These are phyloP conservation scores for Stephanodiscus triporus DNA, from an alignment of 108 stramenopile genomes.

Conservation along the genomic window DNA sequence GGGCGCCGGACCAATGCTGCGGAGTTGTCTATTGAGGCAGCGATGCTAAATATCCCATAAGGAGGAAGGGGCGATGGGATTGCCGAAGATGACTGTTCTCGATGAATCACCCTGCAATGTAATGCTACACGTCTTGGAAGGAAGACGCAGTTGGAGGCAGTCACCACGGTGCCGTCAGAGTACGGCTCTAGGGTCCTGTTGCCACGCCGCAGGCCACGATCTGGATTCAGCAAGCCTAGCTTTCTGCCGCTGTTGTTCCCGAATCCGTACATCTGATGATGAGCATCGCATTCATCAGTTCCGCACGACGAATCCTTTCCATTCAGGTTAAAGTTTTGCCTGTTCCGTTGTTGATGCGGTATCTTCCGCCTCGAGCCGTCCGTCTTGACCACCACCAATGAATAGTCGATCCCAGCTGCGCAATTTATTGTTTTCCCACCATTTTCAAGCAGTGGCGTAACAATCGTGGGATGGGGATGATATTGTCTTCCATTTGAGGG, in stretches of 20 bases:
- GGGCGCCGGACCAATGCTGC: constrained; percentile 77
- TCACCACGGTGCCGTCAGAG: constrained; percentile 6
- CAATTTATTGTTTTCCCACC: constrained; percentile 81
- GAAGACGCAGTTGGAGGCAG: constrained; percentile 40
- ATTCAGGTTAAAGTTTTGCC: neutral
- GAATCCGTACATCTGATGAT: constrained; percentile 88
- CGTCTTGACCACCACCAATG: constrained; percentile 75
- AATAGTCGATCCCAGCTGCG: constrained; percentile 83
- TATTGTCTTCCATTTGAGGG: neutral
- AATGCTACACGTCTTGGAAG: constrained; percentile 82
- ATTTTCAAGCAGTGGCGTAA: constrained; percentile 82
- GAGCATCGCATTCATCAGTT: constrained; percentile 39
- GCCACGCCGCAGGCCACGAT: constrained; percentile 2
- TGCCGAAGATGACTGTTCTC: constrained; percentile 11
- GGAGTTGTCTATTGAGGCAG: constrained; percentile 78
- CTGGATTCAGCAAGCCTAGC: constrained; percentile 68
- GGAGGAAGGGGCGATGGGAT: constrained; percentile 36
- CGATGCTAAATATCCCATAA: constrained; percentile 77
- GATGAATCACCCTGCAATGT: constrained; percentile 62
- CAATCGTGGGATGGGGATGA: constrained; percentile 54
- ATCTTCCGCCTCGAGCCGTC: constrained; percentile 51
- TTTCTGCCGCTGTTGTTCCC: constrained; percentile 79
- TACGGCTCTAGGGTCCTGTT: constrained; percentile 13
- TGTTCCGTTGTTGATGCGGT: constrained; percentile 16
- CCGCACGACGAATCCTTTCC: neutral